Conservation (phyloP, 257 asterid species). For the Eucommia ulmoides region DNA sequence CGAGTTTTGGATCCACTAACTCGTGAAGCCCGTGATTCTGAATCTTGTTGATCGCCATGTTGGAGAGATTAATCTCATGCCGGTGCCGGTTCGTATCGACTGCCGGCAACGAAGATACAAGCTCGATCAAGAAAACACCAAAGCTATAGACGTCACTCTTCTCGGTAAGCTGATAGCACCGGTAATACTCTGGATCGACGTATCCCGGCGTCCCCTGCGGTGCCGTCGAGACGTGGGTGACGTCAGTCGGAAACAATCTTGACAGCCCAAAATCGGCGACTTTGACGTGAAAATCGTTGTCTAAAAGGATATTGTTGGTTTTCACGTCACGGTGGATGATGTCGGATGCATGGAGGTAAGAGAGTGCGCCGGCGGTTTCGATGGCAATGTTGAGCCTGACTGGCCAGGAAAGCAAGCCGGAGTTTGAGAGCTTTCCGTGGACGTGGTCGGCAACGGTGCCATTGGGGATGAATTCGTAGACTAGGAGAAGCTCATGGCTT, state of each 20-base stretch:
- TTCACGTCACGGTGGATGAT: conserved; percentile 86
- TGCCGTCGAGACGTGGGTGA: conserved; percentile 87
- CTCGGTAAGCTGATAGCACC: conserved; percentile 78
- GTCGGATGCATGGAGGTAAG: conserved; percentile 57
- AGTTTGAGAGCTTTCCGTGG: conserved; percentile 55
- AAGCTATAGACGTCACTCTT: conserved; percentile 86
- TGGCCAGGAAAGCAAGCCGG: conserved; percentile 79
- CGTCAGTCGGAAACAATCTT: conserved; percentile 56
- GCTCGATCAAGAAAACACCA: conserved; percentile 78
- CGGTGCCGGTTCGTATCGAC: conserved; percentile 73
- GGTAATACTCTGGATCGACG: conserved; percentile 91
- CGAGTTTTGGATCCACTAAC: conserved; percentile 55
- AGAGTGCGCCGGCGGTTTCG: conserved; percentile 69
- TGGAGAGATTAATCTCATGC: conserved; percentile 61
- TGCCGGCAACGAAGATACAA: conserved; percentile 69
- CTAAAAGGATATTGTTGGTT: conserved; percentile 76
- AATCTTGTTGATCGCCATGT: conserved; percentile 81
- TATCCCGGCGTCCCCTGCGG: conserved; percentile 98
- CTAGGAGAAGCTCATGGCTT: conserved; percentile 65
- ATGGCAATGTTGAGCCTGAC: conserved; percentile 70
- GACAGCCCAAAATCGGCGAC: conserved; percentile 92
- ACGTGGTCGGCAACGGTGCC: conserved; percentile 95
- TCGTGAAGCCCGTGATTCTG: conserved; percentile 44
- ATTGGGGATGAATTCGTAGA: conserved; percentile 65
- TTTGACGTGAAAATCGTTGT: conserved; percentile 78